Evolutionary conservation across 768 basidiomycete genomes (phyloP), one percentile per base, ranked within the genome.

Genomic region (Royoungia palumana): DNA sequence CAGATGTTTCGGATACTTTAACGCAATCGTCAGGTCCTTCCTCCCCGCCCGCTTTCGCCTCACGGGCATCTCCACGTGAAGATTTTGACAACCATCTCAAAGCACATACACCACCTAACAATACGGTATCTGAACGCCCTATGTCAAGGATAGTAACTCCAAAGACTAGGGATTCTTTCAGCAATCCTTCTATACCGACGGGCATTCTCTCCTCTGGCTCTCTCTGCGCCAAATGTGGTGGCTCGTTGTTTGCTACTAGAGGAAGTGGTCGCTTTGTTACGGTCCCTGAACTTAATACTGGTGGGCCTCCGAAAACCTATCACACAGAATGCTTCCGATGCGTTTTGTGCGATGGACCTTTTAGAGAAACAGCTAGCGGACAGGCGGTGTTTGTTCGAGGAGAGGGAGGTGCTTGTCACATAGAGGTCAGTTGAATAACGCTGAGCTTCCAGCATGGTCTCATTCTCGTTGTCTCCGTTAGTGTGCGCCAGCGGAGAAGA

Each of bases 301-400:
- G 57, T 47, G 72, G 71, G 16, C 67, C 70, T 20, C 75, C 81
- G n/a, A 76, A 77, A 62, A 74, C 76, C 19, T 92, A 87, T 58
- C 89, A 93, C 55, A 73, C 78, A 4, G 76, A 81, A 36, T 93
- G 89, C 62, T 91, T 93, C 66, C 80, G 76, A 44, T 93, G 89
- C 58, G 71, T 65, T 19, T 70, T 85, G 19, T 93, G 89, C 57
- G 71, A 79, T 37, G 75, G 77, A 16, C 60, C 73, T 9, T 89
- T 93, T 57, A 78, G 77, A 52, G 85, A 86, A 60, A 71, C 70
- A 30, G 69, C 70, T 41, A 76, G 73, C 19, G 85, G 86, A 1
- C 79, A 83, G 53, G 81, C 87, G 9, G 71, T 81, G n/a, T 92
- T 88, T 66, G 82, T 88, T 19, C 76, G 81, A 46, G 78, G 77